These are phyloP conservation scores for Cystobasidiopsis lactophilus DNA, from an alignment of 768 basidiomycete species.

Conservation along the genomic window DNA sequence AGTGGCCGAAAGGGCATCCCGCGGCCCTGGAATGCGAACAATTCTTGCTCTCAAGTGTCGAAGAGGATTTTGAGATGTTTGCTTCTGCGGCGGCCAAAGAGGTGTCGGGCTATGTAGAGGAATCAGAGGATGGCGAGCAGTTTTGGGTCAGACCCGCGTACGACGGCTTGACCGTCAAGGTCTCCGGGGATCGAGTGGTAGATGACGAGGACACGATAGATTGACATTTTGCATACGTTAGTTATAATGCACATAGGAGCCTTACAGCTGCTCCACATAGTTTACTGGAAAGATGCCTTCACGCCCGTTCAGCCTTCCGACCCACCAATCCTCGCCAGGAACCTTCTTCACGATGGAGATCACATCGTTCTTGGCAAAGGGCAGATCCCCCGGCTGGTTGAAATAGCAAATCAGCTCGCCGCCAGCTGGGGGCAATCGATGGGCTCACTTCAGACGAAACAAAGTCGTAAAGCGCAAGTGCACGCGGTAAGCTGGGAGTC, in stretches of 20 bases:
- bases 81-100: slow-evolving; percentile 1
- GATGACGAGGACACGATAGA: neutral
- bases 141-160: slow-evolving; percentile 6
- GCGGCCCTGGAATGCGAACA: neutral
- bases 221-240: neutral
- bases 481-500: slow-evolving; percentile 2
- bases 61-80: slow-evolving; percentile 5
- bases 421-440: neutral
- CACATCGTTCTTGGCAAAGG: slow-evolving; percentile 12
- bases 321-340: slow-evolving; percentile 14
- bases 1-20: slow-evolving; percentile 1
- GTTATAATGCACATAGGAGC: neutral
- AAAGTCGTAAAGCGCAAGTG: slow-evolving; percentile 14
- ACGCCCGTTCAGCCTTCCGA: slow-evolving; percentile 1
- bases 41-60: neutral
- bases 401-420: neutral
- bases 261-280: neutral
- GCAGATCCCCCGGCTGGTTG: slow-evolving; percentile 11
- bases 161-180: slow-evolving; percentile 1
- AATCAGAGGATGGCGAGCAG: slow-evolving; percentile 5
- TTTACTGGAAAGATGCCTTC: slow-evolving; percentile 4
- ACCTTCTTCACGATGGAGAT: slow-evolving; percentile 3
- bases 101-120: slow-evolving; percentile 1
- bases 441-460: slow-evolving; percentile 10
- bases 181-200: neutral